Evolutionary conservation across 2,329 filamentous ascomycete species (phyloP), one percentile per base, ranked within the genome.

Genomic region (Cercospora sp.): DNA sequence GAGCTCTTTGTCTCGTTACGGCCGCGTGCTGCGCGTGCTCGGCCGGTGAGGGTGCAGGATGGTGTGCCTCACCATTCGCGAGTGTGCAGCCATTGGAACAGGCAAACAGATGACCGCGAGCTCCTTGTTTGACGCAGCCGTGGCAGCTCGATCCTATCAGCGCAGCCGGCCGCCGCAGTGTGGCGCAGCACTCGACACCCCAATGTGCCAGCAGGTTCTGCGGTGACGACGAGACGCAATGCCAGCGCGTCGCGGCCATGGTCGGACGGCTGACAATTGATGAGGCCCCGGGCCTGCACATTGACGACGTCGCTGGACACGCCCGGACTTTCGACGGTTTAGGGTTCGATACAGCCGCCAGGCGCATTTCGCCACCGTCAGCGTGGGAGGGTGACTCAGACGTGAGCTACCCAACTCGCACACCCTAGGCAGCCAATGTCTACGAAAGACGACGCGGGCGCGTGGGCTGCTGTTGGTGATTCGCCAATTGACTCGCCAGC

Each of bases 21-120:
- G 53, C 53, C 63, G 32, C 64, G 45, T 66, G 53, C 65, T 43
- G 45, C 18, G 45, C 21, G 45, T 55, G 58, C 65, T 51, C 65
- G 49, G 58, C 58, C 24, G 45, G 65, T 63, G 65, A 63, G 10
- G 51, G 51, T 63, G 65, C 51, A 53, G 49, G 49, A 53, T 28
- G 53, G 67, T 66, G 67, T 68, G 69, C 63, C 69, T 65, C 69
- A 64, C 58, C 66, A 62, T 62, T 69, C 59, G 65, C 24, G 37
- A 10, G 21, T 37, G 21, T 53, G 32, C 58, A 60, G 69, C 66
- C 63, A 66, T 49, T 66, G 55, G 63, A 65, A 66, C 67, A 70
- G 61, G 60, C 69, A 70, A 67, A 68, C 69, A 71, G 69, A 71
- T 69, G 69, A 71, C 67, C 69, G 30, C 40, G 51, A 49, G 57